phyloP scores from a whole-genome alignment of 192 early-diverging fungal genomes.

The Spizellomyces sp. region DNA sequence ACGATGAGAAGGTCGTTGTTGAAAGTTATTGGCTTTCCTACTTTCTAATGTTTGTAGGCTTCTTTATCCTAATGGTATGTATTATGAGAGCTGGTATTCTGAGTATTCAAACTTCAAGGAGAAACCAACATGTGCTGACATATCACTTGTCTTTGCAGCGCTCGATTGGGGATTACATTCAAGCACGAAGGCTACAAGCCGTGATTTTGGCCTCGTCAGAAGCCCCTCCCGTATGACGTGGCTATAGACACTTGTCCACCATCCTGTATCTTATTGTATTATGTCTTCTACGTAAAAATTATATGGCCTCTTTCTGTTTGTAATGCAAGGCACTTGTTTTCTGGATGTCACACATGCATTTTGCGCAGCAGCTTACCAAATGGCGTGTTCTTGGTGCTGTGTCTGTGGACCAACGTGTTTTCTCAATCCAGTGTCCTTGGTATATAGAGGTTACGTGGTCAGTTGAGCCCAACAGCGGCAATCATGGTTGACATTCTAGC shows the following conservation, averaged over 20 bases:
- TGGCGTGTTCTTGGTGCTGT: too few species aligned
- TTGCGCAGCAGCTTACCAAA: too few species aligned
- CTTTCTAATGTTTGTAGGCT: constrained; percentile 73
- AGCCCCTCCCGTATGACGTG: not conserved
- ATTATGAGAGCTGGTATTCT: not conserved
- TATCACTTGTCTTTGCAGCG: constrained; percentile 34
- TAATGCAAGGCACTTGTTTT: too few species aligned
- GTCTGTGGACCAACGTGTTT: too few species aligned
- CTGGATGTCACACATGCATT: too few species aligned
- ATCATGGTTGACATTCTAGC: constrained; percentile 14
- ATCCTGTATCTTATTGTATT: too few species aligned
- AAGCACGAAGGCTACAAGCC: constrained; percentile 70
- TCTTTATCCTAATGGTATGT: constrained; percentile 66
- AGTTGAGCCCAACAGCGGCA: not conserved
- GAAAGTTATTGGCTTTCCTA: constrained; percentile 73
- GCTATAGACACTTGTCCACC: too few species aligned
- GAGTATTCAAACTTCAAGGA: not conserved
- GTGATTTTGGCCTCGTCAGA: constrained; percentile 65
- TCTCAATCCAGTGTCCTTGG: too few species aligned
- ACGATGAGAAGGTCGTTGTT: constrained; percentile 25
- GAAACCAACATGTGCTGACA: not conserved
- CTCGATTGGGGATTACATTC: constrained; percentile 70
- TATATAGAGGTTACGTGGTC: too few species aligned
- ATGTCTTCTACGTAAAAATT: too few species aligned
- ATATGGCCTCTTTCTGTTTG: too few species aligned